A percentile compares a stretch with the other conserved stretches of the same genome.
These are phyloP conservation scores for Parathielavia appendiculata DNA, from an alignment of 495 filamentous ascomycete species.

Conservation along the genomic window DNA sequence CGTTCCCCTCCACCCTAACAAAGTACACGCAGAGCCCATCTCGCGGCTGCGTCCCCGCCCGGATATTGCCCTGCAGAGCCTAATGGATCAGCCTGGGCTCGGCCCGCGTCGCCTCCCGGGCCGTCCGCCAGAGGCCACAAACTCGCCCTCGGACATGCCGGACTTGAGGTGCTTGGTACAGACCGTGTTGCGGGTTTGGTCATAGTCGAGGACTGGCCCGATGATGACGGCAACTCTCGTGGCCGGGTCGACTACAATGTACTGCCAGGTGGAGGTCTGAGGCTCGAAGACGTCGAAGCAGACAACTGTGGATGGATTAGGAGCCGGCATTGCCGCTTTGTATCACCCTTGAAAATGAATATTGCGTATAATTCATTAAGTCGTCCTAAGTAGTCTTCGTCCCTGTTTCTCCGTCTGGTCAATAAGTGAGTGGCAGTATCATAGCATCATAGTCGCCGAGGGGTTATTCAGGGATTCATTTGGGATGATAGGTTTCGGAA, in stretches of 20 bases:
- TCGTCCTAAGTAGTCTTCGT: constrained; percentile 7
- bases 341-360: not conserved
- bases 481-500: too few relatives aligned
- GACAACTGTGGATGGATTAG: not conserved
- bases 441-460: too few relatives aligned
- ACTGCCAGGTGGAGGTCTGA: constrained; percentile 54
- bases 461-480: too few relatives aligned
- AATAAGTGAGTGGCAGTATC: too few relatives aligned
- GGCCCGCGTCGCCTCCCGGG: constrained; percentile 44
- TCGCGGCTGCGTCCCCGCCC: constrained; percentile 48
- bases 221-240: constrained; percentile 50
- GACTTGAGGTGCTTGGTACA: constrained; percentile 50
- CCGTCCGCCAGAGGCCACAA: constrained; percentile 43
- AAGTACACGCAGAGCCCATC: constrained; percentile 44
- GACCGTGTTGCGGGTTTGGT: constrained; percentile 43
- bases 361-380: not conserved
- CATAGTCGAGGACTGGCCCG: constrained; percentile 56
- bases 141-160: constrained; percentile 41
- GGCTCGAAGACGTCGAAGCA: constrained; percentile 31
- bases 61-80: constrained; percentile 56
- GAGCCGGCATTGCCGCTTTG: not conserved
- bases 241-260: constrained; percentile 50
- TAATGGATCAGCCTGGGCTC: constrained; percentile 52
- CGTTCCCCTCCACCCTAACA: constrained; percentile 29
- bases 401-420: too few relatives aligned